A percentile compares a stretch with the other conserved stretches of the same genome.
Conservation (phyloP, 2,329 filamentous ascomycete species). For the Thermoascus crustaceus region DNA sequence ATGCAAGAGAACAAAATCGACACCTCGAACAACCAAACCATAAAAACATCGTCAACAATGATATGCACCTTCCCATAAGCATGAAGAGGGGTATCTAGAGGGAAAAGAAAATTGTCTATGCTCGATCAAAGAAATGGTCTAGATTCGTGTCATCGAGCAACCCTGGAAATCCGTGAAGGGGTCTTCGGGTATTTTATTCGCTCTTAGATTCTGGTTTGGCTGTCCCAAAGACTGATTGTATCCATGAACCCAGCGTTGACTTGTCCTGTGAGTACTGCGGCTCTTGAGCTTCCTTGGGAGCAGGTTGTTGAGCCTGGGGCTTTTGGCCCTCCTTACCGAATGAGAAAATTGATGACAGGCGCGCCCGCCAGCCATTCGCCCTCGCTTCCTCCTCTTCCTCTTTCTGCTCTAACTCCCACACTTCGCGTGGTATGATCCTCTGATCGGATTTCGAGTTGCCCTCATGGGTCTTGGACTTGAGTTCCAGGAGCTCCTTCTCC, state of each 20-base stretch:
- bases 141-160: too few species aligned
- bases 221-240: neutral
- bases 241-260: neutral
- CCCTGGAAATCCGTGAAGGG: too few species aligned
- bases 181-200: too few species aligned
- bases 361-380: slow-evolving; percentile 25
- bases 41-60: too few species aligned
- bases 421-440: slow-evolving; percentile 32
- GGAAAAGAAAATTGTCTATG: neutral
- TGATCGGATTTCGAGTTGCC: slow-evolving; percentile 19
- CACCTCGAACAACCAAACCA: neutral
- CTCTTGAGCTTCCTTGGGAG: slow-evolving; percentile 1
- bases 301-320: slow-evolving; percentile 3
- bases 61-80: too few species aligned
- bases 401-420: slow-evolving; percentile 29
- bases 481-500: slow-evolving; percentile 38
- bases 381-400: slow-evolving; percentile 19
- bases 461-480: slow-evolving; percentile 32
- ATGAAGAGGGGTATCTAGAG: slow-evolving; percentile 8
- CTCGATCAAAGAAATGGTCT: neutral
- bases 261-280: neutral
- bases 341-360: slow-evolving; percentile 26
- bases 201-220: too few species aligned
- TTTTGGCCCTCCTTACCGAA: slow-evolving; percentile 13
- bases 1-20: neutral